Evolutionary conservation across 2,329 filamentous ascomycete genomes (phyloP).

Genomic region (Trichophyton schoenleinii): DNA sequence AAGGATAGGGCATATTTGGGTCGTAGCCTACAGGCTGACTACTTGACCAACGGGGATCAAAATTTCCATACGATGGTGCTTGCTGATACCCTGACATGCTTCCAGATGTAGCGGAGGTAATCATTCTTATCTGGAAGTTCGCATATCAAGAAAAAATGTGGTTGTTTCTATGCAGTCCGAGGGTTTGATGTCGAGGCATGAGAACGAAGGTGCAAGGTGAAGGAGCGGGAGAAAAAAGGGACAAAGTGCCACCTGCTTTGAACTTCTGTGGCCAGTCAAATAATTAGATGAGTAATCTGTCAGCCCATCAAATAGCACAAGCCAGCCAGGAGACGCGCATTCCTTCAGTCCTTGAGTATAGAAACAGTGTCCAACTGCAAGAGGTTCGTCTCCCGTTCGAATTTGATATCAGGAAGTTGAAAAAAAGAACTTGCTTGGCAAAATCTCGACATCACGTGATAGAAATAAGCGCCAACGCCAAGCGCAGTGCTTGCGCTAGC

Average conservation of each 20-base stretch:
- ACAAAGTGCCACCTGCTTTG: not conserved
- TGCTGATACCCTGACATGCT: constrained; percentile 36
- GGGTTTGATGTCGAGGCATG: not conserved
- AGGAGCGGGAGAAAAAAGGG: not conserved
- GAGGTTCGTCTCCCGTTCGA: not conserved
- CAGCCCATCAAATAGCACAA: not conserved
- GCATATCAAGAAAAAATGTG: not conserved
- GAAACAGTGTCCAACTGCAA: not conserved
- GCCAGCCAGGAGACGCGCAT: not conserved
- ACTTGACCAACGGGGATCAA: constrained; percentile 28
- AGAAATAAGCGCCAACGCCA: not conserved
- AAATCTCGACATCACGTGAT: not conserved
- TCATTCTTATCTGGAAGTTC: not conserved
- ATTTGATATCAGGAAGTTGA: not conserved
- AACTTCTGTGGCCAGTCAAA: not conserved
- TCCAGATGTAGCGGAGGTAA: constrained; percentile 1
- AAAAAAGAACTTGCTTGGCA: not conserved
- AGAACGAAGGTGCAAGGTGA: not conserved
- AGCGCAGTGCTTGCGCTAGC: constrained; percentile 8
- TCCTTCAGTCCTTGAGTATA: not conserved
- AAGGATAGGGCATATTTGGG: constrained; percentile 18
- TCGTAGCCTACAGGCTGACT: constrained; percentile 16
- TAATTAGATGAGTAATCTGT: too few species aligned
- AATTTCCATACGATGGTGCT: constrained; percentile 31
- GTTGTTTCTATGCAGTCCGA: not conserved